Conservation (phyloP, 305 asterid genomes). For the Ajuga reptans region DNA sequence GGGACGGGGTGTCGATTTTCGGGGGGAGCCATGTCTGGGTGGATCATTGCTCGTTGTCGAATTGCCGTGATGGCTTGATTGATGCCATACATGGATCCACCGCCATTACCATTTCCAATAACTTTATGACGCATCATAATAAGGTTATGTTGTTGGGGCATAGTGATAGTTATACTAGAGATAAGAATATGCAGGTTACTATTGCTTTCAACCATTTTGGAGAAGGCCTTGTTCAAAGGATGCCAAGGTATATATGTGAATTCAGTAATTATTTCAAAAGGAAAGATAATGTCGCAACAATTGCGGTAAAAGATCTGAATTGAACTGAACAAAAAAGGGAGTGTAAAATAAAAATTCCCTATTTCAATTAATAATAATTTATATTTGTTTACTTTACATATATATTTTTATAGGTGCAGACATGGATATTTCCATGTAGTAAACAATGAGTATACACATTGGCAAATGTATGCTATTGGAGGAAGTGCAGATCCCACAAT, state of each 20-base stretch:
- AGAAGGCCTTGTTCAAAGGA: constrained; percentile 85
- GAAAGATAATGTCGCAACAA: too few relatives aligned
- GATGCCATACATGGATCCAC: constrained; percentile 84
- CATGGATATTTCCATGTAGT: constrained; percentile 92
- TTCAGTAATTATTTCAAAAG: too few relatives aligned
- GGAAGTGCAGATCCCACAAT: constrained; percentile 89
- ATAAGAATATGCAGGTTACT: constrained; percentile 76
- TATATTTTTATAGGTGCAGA: too few relatives aligned
- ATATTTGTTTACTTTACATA: too few relatives aligned
- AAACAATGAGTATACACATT: constrained; percentile 88
- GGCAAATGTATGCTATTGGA: constrained; percentile 95
- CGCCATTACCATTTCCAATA: constrained; percentile 70
- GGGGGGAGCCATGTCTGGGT: constrained; percentile 82
- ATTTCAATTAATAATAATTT: too few relatives aligned
- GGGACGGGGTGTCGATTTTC: constrained; percentile 75
- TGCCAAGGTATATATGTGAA: constrained; percentile 63
- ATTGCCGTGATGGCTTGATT: constrained; percentile 60
- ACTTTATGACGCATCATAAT: constrained; percentile 64
- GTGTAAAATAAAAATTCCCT: too few relatives aligned
- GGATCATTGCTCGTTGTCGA: constrained; percentile 75
- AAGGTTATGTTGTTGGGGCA: constrained; percentile 92
- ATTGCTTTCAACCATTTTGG: constrained; percentile 88
- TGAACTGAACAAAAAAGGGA: too few relatives aligned
- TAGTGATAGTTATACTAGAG: constrained; percentile 44
- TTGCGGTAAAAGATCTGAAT: too few relatives aligned